These are phyloP conservation scores for Brachypodium distachyon DNA, from an alignment of 202 grass and related monocot species.

Conservation along the genomic window DNA sequence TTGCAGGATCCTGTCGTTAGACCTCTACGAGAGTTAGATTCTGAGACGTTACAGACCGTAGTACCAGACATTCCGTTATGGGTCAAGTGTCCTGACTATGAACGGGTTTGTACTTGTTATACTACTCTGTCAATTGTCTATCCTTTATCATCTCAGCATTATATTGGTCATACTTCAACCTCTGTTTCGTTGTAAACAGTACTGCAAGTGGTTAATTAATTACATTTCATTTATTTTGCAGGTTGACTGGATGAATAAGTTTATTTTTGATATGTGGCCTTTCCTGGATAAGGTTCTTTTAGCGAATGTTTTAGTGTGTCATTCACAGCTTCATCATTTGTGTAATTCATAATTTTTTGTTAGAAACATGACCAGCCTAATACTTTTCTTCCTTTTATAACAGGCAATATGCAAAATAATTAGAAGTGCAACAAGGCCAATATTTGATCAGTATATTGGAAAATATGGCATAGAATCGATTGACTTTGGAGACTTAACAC, in stretches of 20 bases:
- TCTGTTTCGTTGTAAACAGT: not conserved
- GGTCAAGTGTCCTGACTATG: constrained; percentile 91
- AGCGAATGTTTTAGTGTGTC: constrained; percentile 8
- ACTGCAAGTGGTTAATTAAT: not conserved
- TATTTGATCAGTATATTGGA: constrained; percentile 80
- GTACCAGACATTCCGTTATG: constrained; percentile 81
- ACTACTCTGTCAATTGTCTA: not conserved
- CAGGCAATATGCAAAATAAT: constrained; percentile 88
- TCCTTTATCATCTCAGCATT: not conserved
- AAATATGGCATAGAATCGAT: constrained; percentile 77
- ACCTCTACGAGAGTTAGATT: constrained; percentile 58
- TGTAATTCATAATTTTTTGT: not conserved
- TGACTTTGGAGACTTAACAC: constrained; percentile 60
- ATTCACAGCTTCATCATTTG: not conserved
- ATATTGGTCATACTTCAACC: not conserved
- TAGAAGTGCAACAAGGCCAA: constrained; percentile 45
- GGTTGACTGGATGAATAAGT: constrained; percentile 91
- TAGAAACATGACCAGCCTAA: not conserved
- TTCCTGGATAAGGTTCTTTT: constrained; percentile 83
- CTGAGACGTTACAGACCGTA: constrained; percentile 36
- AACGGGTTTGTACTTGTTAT: constrained; percentile 35
- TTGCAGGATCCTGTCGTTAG: constrained; percentile 71
- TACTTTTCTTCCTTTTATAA: not conserved
- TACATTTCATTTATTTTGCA: constrained; percentile 26
- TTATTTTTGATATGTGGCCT: constrained; percentile 77